Evolutionary conservation across 352 stramenopile genomes (phyloP), one percentile per base, ranked within the genome.

Genomic region (Phytophthora quininea): DNA sequence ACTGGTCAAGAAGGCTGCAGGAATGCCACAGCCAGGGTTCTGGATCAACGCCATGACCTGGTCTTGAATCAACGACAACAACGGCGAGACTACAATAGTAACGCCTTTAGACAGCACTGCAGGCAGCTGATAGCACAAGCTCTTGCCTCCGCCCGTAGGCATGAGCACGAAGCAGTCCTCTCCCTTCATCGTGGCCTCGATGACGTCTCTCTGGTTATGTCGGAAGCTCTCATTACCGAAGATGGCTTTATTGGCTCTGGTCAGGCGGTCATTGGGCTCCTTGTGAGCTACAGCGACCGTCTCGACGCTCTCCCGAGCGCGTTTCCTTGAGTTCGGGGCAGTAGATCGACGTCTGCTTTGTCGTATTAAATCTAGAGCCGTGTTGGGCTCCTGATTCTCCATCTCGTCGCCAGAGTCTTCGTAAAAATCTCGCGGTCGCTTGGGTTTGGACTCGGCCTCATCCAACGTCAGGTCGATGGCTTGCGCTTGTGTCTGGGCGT

Each of bases 151-250:
- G 49, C 90, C 91, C 24, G 95, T 98, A 50, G 92, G 89, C 95
- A 98, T 98, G 38, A 98, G 80, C 58, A 98, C 90, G 73, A 99
- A 98, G 46, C 79, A 91, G 80, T 98, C 93, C 46, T 97, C 66
- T 27, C 86, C 85, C 33, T 72, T 76, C 64, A 99, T 88, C 31
- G 95, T 98, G 15, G 84, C 77, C 64, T 98, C 86, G 29, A 99
- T 97, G 45, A 98, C 95, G 47, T 91, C 68, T 10, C 90, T 69
- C 84, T 99, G 96, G 77, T 98, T 91, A 62, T 90, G 82, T 31
- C 96, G 84, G 78, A 98, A 99, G 27, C 68, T 62, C 47, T 74
- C 50, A 62, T 94, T 94, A 6, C 84, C 81, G 51, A 94, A 94
- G 12, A 94, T 71, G 31, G 74, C 60, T 14, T 73, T 73, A 69